A percentile compares a stretch with the other conserved stretches of the same genome.
phyloP scores from a whole-genome alignment of 345 rosid genomes.

The Syzygium grande region DNA sequence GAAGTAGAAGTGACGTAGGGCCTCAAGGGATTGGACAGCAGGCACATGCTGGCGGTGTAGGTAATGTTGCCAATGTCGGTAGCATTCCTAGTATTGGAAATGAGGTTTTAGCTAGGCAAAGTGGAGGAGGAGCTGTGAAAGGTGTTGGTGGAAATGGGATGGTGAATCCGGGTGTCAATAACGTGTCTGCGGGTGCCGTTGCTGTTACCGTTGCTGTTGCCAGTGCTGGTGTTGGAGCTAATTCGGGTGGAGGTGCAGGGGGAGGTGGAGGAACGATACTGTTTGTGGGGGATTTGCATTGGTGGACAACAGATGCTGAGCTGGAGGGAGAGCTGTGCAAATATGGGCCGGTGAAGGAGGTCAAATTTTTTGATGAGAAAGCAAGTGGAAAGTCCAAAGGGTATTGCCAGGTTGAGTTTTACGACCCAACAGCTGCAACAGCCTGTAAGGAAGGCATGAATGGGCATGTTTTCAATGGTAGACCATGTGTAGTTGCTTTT shows the following conservation, averaged over 20 bases:
- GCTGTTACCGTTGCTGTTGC: conserved; percentile 5
- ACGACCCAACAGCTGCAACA: conserved; percentile 51
- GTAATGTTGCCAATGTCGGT: conserved; percentile 8
- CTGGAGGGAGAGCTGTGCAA: conserved; percentile 55
- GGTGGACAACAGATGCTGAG: conserved; percentile 94
- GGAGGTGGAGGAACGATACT: conserved; percentile 43
- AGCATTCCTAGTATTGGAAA: conserved; percentile 9
- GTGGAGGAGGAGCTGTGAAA: conserved; percentile 23
- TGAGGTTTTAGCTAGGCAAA: conserved; percentile 32
- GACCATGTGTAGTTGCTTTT: conserved; percentile 75
- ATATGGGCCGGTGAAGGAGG: conserved; percentile 69
- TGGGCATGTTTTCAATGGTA: conserved; percentile 60
- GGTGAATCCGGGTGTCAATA: conserved; percentile 15
- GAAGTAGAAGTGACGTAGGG: conserved; percentile 5
- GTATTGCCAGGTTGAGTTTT: conserved; percentile 84
- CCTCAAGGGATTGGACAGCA: conserved; percentile 14
- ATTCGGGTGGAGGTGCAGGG: conserved; percentile 10
- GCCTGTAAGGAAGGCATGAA: conserved; percentile 80
- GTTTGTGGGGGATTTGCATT: conserved; percentile 84
- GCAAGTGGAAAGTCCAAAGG: conserved; percentile 90
- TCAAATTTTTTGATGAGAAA: conserved; percentile 82
- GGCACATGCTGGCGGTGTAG: background rate
- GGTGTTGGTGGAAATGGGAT: conserved; percentile 18
- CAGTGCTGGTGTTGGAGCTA: conserved; percentile 2
- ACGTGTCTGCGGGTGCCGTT: conserved; percentile 15